phyloP scores from a whole-genome alignment of 148 eudicot genomes.

The Amaranthus hypochondriacus region DNA sequence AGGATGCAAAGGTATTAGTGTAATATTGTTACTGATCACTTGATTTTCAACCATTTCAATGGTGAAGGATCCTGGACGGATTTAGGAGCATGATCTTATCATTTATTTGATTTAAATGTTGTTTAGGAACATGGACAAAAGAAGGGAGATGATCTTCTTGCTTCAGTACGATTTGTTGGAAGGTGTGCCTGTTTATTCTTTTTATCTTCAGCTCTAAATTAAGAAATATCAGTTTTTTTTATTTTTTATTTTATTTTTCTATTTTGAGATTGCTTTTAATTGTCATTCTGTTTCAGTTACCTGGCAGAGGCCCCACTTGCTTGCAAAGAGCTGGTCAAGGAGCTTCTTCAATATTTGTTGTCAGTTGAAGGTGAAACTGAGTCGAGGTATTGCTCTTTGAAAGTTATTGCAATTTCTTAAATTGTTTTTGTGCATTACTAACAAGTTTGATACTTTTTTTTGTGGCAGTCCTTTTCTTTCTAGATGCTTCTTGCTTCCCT shows the following conservation, averaged over 20 bases:
- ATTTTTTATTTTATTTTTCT: neutral
- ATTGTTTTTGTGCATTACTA: conserved; percentile 2
- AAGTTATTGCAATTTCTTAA: neutral
- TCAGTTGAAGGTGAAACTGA: conserved; percentile 82
- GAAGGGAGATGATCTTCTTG: conserved; percentile 90
- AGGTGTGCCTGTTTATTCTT: conserved; percentile 42
- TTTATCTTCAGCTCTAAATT: conserved; percentile 7
- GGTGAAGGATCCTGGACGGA: no score
- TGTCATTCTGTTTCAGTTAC: conserved; percentile 44
- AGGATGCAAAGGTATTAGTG: conserved; percentile 77
- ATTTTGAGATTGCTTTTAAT: conserved; percentile 10
- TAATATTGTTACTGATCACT: neutral
- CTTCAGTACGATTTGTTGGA: conserved; percentile 76
- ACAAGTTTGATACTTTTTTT: conserved; percentile 14
- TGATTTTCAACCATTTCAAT: neutral
- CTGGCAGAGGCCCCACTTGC: conserved; percentile 90
- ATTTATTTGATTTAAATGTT: conserved; percentile 6
- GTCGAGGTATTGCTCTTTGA: conserved; percentile 38
- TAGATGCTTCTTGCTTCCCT: conserved; percentile 76
- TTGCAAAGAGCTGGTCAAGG: conserved; percentile 52
- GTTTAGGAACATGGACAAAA: conserved; percentile 70
- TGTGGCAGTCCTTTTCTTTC: conserved; percentile 64
- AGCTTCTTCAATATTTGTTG: conserved; percentile 70
- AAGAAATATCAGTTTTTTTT: neutral
- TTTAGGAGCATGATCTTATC: no score